Base-by-base conservation (phyloP, 2,329 filamentous ascomycete genomes). In the Plenodomus lindquistii region DNA sequence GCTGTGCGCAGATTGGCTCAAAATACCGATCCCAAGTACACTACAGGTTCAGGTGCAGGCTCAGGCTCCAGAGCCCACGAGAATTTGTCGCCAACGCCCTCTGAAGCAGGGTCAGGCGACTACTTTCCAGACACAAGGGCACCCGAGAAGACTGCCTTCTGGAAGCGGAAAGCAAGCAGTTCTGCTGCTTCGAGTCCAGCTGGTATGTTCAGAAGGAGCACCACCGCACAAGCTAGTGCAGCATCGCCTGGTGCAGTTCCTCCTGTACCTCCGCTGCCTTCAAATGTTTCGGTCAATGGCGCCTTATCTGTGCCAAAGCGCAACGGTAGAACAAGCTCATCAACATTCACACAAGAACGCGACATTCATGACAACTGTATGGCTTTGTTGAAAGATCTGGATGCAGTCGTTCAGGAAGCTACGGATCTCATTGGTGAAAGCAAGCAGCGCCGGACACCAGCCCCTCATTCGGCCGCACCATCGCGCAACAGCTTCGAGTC, bases 1-100 rank as follows among this genome's bases (percentile, higher is more conserved):
- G 91, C 91, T 1, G 84, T 97, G 18, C 85, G 92, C 41, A 85
- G 90, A 31, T 77, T 99, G 37, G 93, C 92, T 10, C 91, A 89
- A 69, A 90, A 96, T 65, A 91, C 91, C 40, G 86, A 89, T 50
- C 81, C 83, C 2, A 87, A 85, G 64, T 83, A 83, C 54, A 54
- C 64, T 20, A 54, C 73, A 31, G n/a, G n/a, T n/a, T 55, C 73
- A 27, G 54, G 66, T 48, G 48, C 71, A 63, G 44, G 75, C 62
- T 67, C 68, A 16, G 63, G 69, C 19, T 65, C 72, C 6, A 67
- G 55, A 34, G 16, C 60, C 13, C 60, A 63, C 15, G 65, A 69
- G 5, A 67, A 57, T 47, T 44, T 66, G 4, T 72, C 70, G 13
- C 70, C 73, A 4, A 75, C 73, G 40, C 75, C 74, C 1, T 67